Evolutionary conservation across 345 rosid genomes (phyloP).

Genomic region (Syzygium aromaticum): DNA sequence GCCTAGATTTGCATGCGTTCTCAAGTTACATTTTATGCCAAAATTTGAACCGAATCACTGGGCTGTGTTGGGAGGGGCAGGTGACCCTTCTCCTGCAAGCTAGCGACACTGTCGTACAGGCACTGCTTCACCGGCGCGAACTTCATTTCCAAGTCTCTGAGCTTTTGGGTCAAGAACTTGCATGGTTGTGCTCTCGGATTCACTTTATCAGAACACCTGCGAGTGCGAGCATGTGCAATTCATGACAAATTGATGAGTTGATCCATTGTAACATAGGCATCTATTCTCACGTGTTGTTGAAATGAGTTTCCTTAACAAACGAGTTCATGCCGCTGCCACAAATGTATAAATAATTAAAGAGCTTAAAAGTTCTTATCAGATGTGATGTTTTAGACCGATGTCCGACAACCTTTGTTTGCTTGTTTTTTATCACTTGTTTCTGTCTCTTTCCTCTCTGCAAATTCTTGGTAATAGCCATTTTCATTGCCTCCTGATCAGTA

Average conservation of each 20-base stretch:
- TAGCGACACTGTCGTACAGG: constrained; percentile 67
- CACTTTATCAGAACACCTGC: constrained; percentile 83
- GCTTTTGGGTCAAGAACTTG: constrained; percentile 69
- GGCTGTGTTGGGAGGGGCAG: constrained; percentile 48
- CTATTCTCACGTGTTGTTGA: not conserved
- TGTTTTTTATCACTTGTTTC: not conserved
- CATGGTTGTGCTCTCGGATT: constrained; percentile 65
- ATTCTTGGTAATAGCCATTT: not conserved
- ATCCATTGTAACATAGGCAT: not conserved
- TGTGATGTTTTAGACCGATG: not conserved
- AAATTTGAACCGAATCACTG: constrained; percentile 11
- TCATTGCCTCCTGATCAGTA: not conserved
- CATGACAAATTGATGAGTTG: not conserved
- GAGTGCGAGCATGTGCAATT: not conserved
- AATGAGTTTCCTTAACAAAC: not conserved
- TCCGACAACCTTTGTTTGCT: not conserved
- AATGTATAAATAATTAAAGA: not conserved
- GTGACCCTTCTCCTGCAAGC: constrained; percentile 78
- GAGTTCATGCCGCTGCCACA: not conserved
- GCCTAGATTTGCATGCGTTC: not conserved
- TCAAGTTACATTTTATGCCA: constrained; percentile 4
- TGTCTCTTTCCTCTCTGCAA: not conserved
- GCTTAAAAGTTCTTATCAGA: not conserved
- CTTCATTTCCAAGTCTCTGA: constrained; percentile 61
- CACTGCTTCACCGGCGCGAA: constrained; percentile 64